Conservation (phyloP, 768 basidiomycete species). For the Daedalea quercina region DNA sequence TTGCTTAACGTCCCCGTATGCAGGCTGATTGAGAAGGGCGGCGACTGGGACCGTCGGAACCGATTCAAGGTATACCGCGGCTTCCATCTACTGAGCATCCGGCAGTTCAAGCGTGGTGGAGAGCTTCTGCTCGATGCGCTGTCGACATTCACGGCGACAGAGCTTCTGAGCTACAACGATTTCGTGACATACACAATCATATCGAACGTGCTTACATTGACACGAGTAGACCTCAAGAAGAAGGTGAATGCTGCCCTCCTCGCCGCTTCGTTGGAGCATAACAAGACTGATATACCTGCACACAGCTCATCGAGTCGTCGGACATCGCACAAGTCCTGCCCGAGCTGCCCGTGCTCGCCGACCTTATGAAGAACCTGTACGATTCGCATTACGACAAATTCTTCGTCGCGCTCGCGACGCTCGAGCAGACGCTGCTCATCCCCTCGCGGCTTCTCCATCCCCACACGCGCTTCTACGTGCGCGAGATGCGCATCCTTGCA, state of each 20-base stretch:
- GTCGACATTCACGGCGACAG: conserved; percentile 90
- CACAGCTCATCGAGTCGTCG: conserved; percentile 74
- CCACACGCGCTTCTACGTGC: conserved; percentile 84
- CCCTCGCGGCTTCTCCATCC: conserved; percentile 81
- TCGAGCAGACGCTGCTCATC: conserved; percentile 84
- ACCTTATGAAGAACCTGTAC: conserved; percentile 81
- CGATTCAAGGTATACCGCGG: conserved; percentile 94
- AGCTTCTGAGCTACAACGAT: conserved; percentile 82
- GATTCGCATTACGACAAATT: conserved; percentile 94
- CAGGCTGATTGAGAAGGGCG: conserved; percentile 89
- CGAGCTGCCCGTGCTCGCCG: conserved; percentile 74
- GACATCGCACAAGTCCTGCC: conserved; percentile 85
- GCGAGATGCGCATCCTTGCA: conserved; percentile 94
- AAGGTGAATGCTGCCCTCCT: conserved; percentile 44
- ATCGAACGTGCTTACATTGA: conserved; percentile 67
- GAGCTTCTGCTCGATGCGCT: conserved; percentile 86
- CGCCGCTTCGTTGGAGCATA: not conserved
- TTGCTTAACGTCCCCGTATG: not conserved
- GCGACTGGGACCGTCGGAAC: conserved; percentile 97
- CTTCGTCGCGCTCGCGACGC: conserved; percentile 83
- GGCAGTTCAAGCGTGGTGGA: conserved; percentile 87
- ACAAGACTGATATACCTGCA: not conserved
- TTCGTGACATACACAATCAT: conserved; percentile 86
- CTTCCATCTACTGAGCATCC: conserved; percentile 75
- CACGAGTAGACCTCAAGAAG: conserved; percentile 84